Evolutionary conservation across 352 stramenopile species (phyloP), one percentile per base, ranked within the genome.

Genomic region (Phytopythium aichiense): DNA sequence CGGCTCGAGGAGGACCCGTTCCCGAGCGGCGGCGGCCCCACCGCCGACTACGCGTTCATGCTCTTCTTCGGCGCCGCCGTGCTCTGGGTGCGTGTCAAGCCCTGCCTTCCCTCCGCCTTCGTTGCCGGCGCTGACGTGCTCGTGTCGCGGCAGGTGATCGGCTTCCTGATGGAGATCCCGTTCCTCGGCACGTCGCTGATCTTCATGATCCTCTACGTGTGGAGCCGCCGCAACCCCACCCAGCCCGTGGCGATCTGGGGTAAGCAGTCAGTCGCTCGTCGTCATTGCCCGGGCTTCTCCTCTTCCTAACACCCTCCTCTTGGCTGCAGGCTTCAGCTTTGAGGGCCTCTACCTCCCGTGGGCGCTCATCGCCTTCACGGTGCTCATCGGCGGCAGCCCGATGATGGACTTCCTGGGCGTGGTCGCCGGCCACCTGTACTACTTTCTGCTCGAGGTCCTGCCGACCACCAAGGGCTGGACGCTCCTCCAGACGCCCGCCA

Each of bases 191-290:
- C 79, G 43, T 86, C 88, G 40, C 76, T 96, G 31, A 93, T 95
- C 69, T 96, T 97, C 59, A 95, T 92, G 80, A 94, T 96, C 60
- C 79, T 96, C 33, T 97, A 97, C 74, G 77, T 97, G 49, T 97
- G 89, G 89, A 97, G 89, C 65, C 87, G 86, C 43, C 84, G 84
- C 12, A 90, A 97, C 63, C 79, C 88, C 45, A 93, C 88, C 18
- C 74, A 79, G 8, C 82, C 85, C 30, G 86, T 94, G 15, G 74
- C 81, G 6, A 92, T 97, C 64, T 96, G 87, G 87, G 86, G 82
- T 91, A 67, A 52, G 63, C 45, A 31, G 28, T n/a, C 45, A 31
- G 22, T n/a, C 12, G 4, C 28, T 58, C 20, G 15, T 15, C 12
- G 15, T 55, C 22, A 40, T 40, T 40, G 35, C 15, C 49, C 18